Conservation (phyloP, 768 basidiomycete species). For the Kwoniella dendrophila region DNA sequence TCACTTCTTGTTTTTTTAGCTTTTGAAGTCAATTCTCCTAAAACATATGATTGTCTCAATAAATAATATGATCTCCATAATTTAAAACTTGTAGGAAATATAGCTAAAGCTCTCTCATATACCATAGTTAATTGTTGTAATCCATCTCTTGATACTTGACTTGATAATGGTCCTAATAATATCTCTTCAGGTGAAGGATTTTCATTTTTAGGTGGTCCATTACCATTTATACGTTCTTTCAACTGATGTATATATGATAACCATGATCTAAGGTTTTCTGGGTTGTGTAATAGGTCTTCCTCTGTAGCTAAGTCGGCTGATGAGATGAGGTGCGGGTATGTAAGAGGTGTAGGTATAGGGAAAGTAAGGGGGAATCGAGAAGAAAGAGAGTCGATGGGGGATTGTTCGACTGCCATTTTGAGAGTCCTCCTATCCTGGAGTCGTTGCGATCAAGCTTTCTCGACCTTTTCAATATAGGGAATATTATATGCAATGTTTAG, state of each 20-base stretch:
- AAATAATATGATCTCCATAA: constrained; percentile 91
- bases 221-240: constrained; percentile 64
- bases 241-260: constrained; percentile 79
- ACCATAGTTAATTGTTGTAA: constrained; percentile 84
- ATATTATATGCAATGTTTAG: background rate
- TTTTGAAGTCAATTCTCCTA: constrained; percentile 61
- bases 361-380: constrained; percentile 78
- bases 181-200: constrained; percentile 47
- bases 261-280: constrained; percentile 89
- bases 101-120: constrained; percentile 86
- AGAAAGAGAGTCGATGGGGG: constrained; percentile 56
- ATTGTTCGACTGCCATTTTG: constrained; percentile 16
- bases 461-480: background rate
- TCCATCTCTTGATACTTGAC: constrained; percentile 70
- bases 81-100: constrained; percentile 90
- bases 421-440: background rate
- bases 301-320: constrained; percentile 79
- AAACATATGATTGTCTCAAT: constrained; percentile 79
- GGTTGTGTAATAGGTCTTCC: constrained; percentile 90
- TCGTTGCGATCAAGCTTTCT: background rate
- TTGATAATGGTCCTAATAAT: constrained; percentile 78
- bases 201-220: constrained; percentile 46
- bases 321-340: constrained; percentile 73
- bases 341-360: constrained; percentile 78
- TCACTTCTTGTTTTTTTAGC: constrained; percentile 63